Percentiles rank a stretch among this genome's conserved stretches.
Evolutionary conservation across 768 basidiomycete species (phyloP).

Genomic region (Auriscalpium vulgare): DNA sequence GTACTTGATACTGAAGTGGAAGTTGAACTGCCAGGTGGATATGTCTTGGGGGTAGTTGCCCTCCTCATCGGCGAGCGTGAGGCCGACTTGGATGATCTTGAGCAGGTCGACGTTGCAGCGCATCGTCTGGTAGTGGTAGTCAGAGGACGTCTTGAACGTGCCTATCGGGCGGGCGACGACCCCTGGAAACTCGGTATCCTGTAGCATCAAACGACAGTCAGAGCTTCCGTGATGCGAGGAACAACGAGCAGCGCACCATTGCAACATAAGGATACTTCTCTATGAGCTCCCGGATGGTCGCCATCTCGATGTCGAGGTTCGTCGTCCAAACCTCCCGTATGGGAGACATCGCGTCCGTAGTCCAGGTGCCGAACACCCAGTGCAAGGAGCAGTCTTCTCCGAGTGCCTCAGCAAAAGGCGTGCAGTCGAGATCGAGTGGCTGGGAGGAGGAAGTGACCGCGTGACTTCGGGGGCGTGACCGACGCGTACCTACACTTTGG

Average conservation of each 20-base stretch:
- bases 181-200: slow-evolving; percentile 99
- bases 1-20: slow-evolving; percentile 84
- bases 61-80: slow-evolving; percentile 90
- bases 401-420: background rate
- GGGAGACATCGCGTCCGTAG: slow-evolving; percentile 45
- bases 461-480: background rate
- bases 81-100: slow-evolving; percentile 95
- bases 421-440: background rate
- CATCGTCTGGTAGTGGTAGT: slow-evolving; percentile 99
- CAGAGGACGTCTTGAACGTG: slow-evolving; percentile 90
- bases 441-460: background rate
- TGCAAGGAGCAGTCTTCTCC: too few relatives aligned
- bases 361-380: background rate
- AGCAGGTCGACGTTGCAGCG: slow-evolving; percentile 98
- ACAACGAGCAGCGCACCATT: slow-evolving; percentile 55
- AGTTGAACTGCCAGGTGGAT: slow-evolving; percentile 99
- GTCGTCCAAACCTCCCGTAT: slow-evolving; percentile 95
- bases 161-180: slow-evolving; percentile 98
- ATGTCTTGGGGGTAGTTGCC: slow-evolving; percentile 86
- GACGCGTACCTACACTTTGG: background rate
- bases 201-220: slow-evolving; percentile 17
- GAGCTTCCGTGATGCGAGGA: slow-evolving; percentile 8
- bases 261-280: slow-evolving; percentile 91
- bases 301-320: slow-evolving; percentile 91
- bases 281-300: slow-evolving; percentile 75